A percentile compares a stretch with the other conserved stretches of the same genome.
phyloP scores from a whole-genome alignment of 768 basidiomycete genomes.

The Polyporus arcularius region DNA sequence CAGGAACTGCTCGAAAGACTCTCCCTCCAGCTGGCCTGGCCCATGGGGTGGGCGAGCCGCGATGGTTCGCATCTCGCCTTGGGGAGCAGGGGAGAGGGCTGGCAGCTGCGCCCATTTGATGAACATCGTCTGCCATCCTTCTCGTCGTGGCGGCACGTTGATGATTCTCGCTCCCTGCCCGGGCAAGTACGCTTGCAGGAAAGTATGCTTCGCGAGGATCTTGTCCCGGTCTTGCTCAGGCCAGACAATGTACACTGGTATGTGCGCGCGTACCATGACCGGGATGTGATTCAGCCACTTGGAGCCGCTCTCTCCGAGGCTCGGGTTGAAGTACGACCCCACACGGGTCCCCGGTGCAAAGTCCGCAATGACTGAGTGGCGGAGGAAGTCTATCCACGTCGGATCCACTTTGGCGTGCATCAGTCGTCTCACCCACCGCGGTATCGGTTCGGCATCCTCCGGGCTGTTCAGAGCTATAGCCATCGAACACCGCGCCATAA shows the following conservation, averaged over 20 bases:
- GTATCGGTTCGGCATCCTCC: neutral
- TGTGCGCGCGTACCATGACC: neutral
- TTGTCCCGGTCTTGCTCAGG: too few species aligned
- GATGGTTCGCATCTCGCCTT: too few species aligned
- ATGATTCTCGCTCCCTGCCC: too few species aligned
- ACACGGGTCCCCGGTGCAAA: neutral
- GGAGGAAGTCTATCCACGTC: neutral
- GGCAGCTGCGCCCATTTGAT: neutral
- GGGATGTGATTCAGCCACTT: neutral
- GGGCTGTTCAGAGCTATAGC: neutral
- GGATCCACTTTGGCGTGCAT: neutral
- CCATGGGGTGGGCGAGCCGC: neutral
- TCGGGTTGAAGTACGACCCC: neutral
- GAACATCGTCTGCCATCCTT: neutral
- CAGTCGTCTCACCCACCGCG: neutral
- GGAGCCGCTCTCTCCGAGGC: neutral
- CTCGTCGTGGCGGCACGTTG: too few species aligned
- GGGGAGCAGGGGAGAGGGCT: neutral
- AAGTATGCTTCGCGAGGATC: neutral
- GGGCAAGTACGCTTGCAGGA: neutral
- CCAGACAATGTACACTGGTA: neutral
- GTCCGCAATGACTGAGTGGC: neutral
- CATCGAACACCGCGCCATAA: neutral
- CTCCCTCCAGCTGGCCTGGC: neutral
- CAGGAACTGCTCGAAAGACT: conserved; percentile 1